These are phyloP conservation scores for Vaccinium vitisidaea DNA, from an alignment of 148 eudicot species.

Conservation along the genomic window DNA sequence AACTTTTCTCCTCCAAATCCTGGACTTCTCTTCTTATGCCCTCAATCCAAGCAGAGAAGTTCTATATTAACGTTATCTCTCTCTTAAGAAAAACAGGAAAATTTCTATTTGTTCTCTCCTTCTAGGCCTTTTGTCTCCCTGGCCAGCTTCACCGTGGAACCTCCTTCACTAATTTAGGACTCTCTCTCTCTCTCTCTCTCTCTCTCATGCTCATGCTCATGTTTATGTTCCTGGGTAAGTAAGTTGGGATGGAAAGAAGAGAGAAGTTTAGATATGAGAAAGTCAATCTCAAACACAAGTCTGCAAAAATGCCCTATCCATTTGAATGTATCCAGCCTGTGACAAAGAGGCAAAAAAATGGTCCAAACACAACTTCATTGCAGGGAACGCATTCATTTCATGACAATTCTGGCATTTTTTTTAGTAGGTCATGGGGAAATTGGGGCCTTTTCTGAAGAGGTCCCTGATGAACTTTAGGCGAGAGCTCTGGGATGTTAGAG, in stretches of 20 bases:
- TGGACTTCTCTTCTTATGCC: not conserved
- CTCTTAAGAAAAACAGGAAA: not conserved
- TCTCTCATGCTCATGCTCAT: no score
- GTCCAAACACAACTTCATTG: not conserved
- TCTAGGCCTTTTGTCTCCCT: not conserved
- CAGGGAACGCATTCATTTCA: constrained; percentile 14
- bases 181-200: no score
- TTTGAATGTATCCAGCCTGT: not conserved
- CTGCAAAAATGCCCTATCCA: constrained; percentile 4
- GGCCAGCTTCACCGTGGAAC: not conserved
- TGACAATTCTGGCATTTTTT: not conserved
- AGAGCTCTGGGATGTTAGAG: not conserved
- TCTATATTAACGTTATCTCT: not conserved
- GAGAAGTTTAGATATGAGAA: not conserved
- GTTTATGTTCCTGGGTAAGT: not conserved
- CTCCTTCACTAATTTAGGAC: not conserved
- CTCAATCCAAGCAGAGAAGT: not conserved
- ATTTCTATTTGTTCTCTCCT: not conserved
- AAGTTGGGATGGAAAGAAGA: not conserved
- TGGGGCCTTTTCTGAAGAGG: not conserved
- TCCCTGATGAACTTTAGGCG: not conserved
- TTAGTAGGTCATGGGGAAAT: not conserved
- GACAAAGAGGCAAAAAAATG: not conserved
- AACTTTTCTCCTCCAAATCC: not conserved
- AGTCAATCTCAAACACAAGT: not conserved